A percentile compares a stretch with the other conserved stretches of the same genome.
These are phyloP conservation scores for Calocybe indica DNA, from an alignment of 768 basidiomycete species.

Conservation along the genomic window DNA sequence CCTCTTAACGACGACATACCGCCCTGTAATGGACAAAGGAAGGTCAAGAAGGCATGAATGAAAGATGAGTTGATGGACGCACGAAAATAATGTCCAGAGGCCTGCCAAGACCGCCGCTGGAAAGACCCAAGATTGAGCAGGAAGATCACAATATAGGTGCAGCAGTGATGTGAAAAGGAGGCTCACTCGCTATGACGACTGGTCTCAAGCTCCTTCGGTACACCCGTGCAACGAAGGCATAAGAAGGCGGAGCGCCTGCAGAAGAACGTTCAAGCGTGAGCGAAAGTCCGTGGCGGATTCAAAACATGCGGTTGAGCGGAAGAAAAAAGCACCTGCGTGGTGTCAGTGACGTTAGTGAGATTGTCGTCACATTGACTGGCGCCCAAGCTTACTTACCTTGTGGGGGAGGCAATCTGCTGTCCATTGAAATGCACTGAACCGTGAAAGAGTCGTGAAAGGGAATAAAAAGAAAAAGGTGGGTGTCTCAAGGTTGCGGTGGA, in stretches of 20 bases:
- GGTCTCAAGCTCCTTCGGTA: constrained; percentile 59
- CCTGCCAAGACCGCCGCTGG: constrained; percentile 40
- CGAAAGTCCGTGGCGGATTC: background rate
- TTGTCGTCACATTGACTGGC: background rate
- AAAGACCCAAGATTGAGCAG: constrained; percentile 3
- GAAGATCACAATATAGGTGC: background rate
- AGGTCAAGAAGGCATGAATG: background rate
- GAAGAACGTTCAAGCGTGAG: background rate
- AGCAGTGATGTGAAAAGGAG: constrained; percentile 1
- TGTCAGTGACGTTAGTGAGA: constrained; percentile 4
- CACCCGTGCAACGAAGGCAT: constrained; percentile 51
- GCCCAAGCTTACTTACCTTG: constrained; percentile 23
- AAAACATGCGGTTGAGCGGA: background rate
- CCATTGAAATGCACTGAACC: constrained; percentile 18
- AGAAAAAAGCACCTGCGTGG: constrained; percentile 12
- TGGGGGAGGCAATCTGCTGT: constrained; percentile 32
- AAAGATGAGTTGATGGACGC: constrained; percentile 20
- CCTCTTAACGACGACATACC: constrained; percentile 15
- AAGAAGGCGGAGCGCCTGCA: constrained; percentile 47
- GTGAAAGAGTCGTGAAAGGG: constrained; percentile 2
- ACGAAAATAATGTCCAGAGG: constrained; percentile 63
- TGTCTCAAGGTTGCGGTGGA: constrained; percentile 1
- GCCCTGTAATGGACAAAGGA: constrained; percentile 15
- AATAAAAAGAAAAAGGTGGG: background rate
- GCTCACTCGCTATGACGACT: constrained; percentile 41